Evolutionary conservation across 805 yeast species (phyloP), one percentile per base, ranked within the genome.

Genomic region (Saccharomycopsis microspora): DNA sequence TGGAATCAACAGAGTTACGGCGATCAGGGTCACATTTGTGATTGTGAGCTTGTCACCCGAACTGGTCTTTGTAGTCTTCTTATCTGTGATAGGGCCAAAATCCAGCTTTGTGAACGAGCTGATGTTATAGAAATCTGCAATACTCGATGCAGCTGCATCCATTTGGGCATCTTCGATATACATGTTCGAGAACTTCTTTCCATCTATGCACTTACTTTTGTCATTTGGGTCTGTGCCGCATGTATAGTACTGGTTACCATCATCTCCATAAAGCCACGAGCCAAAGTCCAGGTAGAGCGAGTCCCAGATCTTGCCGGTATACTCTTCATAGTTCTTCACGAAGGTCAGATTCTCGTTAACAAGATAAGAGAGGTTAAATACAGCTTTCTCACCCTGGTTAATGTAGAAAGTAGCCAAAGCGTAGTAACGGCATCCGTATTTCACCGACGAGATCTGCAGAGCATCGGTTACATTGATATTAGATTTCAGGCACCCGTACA

Each of bases 371-470:
- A 49, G 19, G 39, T 49, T 46, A 5, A 33, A 19, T 27, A 46
- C 45, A 9, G 52, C 42, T 5, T 30, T 38, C 31, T 36, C 34
- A 10, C 52, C 52, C 8, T 28, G 29, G 29, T 46, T 34, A n/a
- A 49, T 46, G 10, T 36, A 40, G 33, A 45, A 49, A 32, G 42
- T 40, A 9, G 39, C 48, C 11, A 34, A 31, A 2, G 52, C 49
- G 32, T 45, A 41, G 33, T 45, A 42, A 4, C 44, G 28, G 34
- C 52, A 49, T 9, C 52, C 52, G 40, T 46, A 45, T 19, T 32
- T 19, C n/a, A 45, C 52, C 4, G 43, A 35, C 3, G 27, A 28
- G 8, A 49, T 41, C 29, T 42, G 44, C 31, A n/a, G 33, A 10
- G 32, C 28, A 7, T 36, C 8, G 35, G 31, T 37, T 2, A 41